Percentiles rank a stretch among this genome's conserved stretches.
Conservation (phyloP, 805 yeast genomes). For the Starmera pachycereana region DNA sequence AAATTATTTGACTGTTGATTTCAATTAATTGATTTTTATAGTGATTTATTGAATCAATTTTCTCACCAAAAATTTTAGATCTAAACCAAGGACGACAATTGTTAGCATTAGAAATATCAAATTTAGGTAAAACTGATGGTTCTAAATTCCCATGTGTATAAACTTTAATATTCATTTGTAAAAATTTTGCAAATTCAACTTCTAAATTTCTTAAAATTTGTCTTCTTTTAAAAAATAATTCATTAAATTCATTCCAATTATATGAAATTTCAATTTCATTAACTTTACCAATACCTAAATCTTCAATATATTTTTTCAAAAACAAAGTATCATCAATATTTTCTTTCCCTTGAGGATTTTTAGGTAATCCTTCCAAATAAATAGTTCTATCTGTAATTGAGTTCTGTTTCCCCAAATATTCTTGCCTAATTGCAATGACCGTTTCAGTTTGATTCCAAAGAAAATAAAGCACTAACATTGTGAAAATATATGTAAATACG, state of each 20-base stretch:
- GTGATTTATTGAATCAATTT: constrained; percentile 74
- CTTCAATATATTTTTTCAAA: constrained; percentile 65
- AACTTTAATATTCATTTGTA: constrained; percentile 13
- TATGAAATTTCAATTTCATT: constrained; percentile 67
- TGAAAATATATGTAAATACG: constrained; percentile 78
- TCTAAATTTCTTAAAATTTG: constrained; percentile 51
- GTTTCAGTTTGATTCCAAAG: constrained; percentile 61
- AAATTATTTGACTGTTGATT: constrained; percentile 56
- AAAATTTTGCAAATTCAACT: constrained; percentile 24
- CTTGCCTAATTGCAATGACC: constrained; percentile 72
- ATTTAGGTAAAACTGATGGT: constrained; percentile 16
- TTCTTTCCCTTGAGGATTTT: constrained; percentile 35
- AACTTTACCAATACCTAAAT: constrained; percentile 73
- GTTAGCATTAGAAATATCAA: constrained; percentile 25
- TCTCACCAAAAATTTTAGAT: constrained; percentile 44
- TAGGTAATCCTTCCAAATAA: constrained; percentile 79
- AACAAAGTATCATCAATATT: constrained; percentile 40
- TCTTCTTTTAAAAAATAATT: constrained; percentile 49
- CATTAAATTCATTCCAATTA: constrained; percentile 71
- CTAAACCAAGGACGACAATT: constrained; percentile 46
- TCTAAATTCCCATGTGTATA: constrained; percentile 17
- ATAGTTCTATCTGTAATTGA: constrained; percentile 90
- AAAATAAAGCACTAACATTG: constrained; percentile 50
- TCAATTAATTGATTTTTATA: constrained; percentile 55
- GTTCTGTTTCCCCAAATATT: constrained; percentile 74